Evolutionary conservation across 345 rosid genomes (phyloP).

Genomic region (Eucalyptus caleyi): DNA sequence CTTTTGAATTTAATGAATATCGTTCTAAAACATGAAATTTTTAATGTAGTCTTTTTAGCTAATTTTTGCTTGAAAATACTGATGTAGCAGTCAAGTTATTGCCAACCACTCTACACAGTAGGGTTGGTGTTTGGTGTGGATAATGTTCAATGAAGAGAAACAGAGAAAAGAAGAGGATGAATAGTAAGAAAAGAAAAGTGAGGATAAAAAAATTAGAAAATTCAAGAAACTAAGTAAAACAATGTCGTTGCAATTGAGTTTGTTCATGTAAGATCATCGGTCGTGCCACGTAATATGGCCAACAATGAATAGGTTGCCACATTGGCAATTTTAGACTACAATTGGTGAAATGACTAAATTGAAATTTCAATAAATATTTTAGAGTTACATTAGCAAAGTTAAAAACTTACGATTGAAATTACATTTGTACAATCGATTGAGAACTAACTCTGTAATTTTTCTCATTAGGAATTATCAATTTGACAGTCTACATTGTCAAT

Average conservation of each 20-base stretch:
- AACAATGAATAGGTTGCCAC: background rate
- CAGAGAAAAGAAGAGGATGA: background rate
- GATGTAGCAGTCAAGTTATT: background rate
- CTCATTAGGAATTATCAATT: background rate
- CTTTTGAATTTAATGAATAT: background rate
- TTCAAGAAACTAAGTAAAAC: background rate
- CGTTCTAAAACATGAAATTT: background rate
- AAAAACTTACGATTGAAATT: background rate
- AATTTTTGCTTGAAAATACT: background rate
- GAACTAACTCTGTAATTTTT: background rate
- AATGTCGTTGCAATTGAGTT: background rate
- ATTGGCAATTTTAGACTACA: background rate
- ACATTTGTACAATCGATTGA: background rate
- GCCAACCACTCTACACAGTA: fast-evolving
- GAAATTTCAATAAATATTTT: background rate
- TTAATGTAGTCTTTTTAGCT: background rate
- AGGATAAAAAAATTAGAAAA: background rate
- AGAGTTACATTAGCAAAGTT: background rate
- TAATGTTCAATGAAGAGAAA: background rate
- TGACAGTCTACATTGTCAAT: background rate
- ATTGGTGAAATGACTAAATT: background rate
- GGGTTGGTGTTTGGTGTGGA: background rate
- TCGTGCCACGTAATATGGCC: fast-evolving
- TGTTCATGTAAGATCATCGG: background rate
- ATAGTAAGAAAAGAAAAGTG: background rate